Evolutionary conservation across 176 grass and related monocot genomes (phyloP).

Genomic region (Coix lacrymajobi): DNA sequence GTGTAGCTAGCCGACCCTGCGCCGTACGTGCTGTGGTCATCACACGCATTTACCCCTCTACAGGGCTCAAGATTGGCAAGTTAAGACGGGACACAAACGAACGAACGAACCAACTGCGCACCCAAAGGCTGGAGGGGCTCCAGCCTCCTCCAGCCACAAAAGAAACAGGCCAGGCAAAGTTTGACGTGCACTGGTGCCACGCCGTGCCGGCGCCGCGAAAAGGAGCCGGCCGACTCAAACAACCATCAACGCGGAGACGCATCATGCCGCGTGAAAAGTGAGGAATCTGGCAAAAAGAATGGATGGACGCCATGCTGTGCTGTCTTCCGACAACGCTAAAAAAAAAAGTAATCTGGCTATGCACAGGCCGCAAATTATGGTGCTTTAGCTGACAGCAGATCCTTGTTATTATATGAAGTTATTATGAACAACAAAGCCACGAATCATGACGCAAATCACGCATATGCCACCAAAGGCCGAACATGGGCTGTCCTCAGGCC

Average conservation of each 20-base stretch:
- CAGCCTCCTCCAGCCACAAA: not conserved
- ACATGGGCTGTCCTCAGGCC: not conserved
- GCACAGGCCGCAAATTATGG: slow-evolving; percentile 9
- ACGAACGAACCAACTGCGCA: not conserved
- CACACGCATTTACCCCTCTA: not conserved
- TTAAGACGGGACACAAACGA: too few relatives aligned
- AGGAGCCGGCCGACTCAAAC: not conserved
- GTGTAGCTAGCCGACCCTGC: not conserved
- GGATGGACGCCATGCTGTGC: slow-evolving; percentile 5
- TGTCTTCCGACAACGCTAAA: slow-evolving; percentile 25
- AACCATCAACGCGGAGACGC: not conserved
- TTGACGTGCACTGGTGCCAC: not conserved
- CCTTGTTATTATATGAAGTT: not conserved
- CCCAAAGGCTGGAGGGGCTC: too few relatives aligned
- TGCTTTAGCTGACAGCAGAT: slow-evolving; percentile 23
- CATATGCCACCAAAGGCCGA: not conserved
- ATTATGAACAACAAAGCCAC: slow-evolving; percentile 2
- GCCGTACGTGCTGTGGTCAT: not conserved
- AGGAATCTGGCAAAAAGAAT: not conserved
- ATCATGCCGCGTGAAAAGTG: not conserved
- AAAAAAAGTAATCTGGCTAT: not conserved
- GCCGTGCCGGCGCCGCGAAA: not conserved
- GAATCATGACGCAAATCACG: slow-evolving; percentile 25
- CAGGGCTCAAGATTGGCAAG: not conserved
- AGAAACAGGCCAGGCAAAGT: not conserved